Percentiles rank a stretch among this genome's conserved stretches.
These are phyloP conservation scores for Salmacisia buchloeana DNA, from an alignment of 1,284 basidiomycete genomes.

Conservation along the genomic window DNA sequence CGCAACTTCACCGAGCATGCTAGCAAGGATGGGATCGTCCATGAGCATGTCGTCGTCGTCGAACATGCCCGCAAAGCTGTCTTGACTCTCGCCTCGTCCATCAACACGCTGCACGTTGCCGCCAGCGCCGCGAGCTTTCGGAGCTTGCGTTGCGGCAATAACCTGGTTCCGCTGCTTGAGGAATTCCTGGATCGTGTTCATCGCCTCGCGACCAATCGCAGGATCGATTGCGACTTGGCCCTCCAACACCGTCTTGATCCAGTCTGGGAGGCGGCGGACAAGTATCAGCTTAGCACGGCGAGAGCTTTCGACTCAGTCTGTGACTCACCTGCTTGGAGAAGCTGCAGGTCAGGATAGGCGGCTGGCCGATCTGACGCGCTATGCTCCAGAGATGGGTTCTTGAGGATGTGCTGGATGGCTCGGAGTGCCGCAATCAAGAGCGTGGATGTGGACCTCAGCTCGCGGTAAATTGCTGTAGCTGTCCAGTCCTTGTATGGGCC, in stretches of 20 bases:
- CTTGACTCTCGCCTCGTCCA: conserved; percentile 54
- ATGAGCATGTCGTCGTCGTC: conserved; percentile 58
- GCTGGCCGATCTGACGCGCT: conserved; percentile 17
- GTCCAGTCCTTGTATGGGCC: conserved; percentile 1
- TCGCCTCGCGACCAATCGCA: conserved; percentile 59
- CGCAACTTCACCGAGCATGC: conserved; percentile 55
- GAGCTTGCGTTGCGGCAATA: conserved; percentile 52
- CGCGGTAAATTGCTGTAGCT: neutral
- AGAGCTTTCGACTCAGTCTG: conserved; percentile 5
- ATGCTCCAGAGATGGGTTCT: conserved; percentile 55
- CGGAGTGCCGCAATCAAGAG: conserved; percentile 53
- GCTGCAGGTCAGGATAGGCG: conserved; percentile 64
- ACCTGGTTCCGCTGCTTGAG: conserved; percentile 60
- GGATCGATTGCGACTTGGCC: conserved; percentile 56
- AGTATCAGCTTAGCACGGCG: conserved; percentile 11
- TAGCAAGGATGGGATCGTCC: conserved; percentile 61
- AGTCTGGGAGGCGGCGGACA: conserved; percentile 54
- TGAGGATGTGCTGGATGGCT: conserved; percentile 62
- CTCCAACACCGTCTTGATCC: conserved; percentile 62
- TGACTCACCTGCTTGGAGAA: conserved; percentile 61
- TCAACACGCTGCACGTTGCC: neutral
- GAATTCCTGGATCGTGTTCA: conserved; percentile 62
- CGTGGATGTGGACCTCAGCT: conserved; percentile 11
- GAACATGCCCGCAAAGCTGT: conserved; percentile 66
- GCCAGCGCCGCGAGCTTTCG: neutral